A percentile compares a stretch with the other conserved stretches of the same genome.
phyloP scores from a whole-genome alignment of 495 filamentous ascomycete species.

The Tuber calosporum region DNA sequence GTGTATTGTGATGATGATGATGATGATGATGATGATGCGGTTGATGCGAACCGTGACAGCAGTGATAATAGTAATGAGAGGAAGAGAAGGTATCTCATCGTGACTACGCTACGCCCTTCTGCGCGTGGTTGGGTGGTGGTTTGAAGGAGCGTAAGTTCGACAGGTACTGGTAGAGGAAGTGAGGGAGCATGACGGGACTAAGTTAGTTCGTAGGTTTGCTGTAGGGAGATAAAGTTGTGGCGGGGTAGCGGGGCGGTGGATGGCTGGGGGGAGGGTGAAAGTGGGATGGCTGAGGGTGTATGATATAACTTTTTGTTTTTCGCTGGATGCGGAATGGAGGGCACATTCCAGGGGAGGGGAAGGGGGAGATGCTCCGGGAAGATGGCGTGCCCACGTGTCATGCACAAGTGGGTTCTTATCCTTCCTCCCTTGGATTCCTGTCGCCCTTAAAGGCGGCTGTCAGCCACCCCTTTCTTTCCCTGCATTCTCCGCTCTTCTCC shows the following conservation, averaged over 20 bases:
- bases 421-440: neutral
- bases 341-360: neutral
- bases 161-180: neutral
- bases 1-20: constrained; percentile 9
- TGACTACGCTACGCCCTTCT: constrained; percentile 8
- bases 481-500: neutral
- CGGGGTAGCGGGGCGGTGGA: neutral
- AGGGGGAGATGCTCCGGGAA: neutral
- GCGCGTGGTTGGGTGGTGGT: neutral
- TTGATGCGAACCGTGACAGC: no score
- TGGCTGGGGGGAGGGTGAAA: neutral
- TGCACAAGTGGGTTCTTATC: neutral
- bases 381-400: neutral
- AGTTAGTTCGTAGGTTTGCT: neutral
- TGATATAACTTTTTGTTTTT: neutral
- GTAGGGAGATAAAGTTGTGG: neutral
- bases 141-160: neutral
- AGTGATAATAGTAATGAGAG: neutral
- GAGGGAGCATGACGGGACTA: neutral
- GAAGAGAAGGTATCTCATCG: constrained; percentile 21
- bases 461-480: neutral
- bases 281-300: neutral
- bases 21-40: no score
- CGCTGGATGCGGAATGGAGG: neutral
- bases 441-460: neutral